These are phyloP conservation scores for Ustilago bromivora DNA, from an alignment of 1,284 basidiomycete species.

Conservation along the genomic window DNA sequence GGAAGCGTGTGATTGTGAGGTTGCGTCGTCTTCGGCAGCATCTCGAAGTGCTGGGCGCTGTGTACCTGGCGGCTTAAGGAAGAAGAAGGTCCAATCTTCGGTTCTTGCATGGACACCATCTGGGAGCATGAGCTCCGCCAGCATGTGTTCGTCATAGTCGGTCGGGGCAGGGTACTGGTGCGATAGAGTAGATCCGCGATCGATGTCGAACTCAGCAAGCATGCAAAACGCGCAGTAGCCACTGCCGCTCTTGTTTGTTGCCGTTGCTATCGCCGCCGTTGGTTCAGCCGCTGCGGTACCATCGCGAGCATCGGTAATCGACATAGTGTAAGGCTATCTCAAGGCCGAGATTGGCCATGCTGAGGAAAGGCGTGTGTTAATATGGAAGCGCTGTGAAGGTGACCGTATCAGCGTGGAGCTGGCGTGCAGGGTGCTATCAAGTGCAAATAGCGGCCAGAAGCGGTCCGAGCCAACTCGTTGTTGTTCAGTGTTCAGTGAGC, in stretches of 20 bases:
- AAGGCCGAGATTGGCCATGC: background rate
- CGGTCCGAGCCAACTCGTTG: background rate
- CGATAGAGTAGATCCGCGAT: slow-evolving; percentile 61
- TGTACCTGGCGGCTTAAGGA: slow-evolving; percentile 73
- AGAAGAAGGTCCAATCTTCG: slow-evolving; percentile 99
- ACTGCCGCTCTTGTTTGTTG: background rate
- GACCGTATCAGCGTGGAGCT: background rate
- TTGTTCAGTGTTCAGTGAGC: background rate
- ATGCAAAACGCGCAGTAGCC: slow-evolving; percentile 62
- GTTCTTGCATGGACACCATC: slow-evolving; percentile 94
- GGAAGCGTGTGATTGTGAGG: slow-evolving; percentile 2
- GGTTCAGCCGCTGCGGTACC: background rate
- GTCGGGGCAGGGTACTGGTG: slow-evolving; percentile 58
- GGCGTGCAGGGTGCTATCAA: background rate
- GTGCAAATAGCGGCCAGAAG: background rate
- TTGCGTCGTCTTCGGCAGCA: slow-evolving; percentile 6
- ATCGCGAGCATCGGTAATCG: slow-evolving; percentile 21
- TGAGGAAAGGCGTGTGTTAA: background rate
- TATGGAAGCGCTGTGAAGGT: background rate
- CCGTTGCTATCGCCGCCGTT: slow-evolving; percentile 5
- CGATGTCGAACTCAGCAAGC: slow-evolving; percentile 66
- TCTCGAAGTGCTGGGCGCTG: slow-evolving; percentile 18
- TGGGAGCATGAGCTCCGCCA: slow-evolving; percentile 97
- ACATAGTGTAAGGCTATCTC: slow-evolving; percentile 13
- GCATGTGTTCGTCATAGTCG: slow-evolving; percentile 72